Evolutionary conservation across 2,329 filamentous ascomycete species (phyloP).

Genomic region (Thielaviopsis euricoi): DNA sequence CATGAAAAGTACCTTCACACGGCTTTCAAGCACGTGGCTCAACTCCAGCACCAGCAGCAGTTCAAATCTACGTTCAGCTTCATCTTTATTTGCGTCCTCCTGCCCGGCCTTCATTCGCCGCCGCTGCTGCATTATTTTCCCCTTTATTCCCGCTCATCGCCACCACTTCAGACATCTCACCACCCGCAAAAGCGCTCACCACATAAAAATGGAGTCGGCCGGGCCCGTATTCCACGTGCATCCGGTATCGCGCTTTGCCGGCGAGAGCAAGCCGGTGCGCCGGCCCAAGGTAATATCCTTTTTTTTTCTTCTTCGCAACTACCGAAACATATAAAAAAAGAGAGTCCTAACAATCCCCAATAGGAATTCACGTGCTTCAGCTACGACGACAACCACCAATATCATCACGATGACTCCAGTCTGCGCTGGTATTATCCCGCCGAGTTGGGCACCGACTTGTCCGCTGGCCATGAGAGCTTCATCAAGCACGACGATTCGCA

Average conservation of each 20-base stretch:
- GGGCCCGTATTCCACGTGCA: conserved; percentile 40
- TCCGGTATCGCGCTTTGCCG: conserved; percentile 52
- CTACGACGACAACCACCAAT: conserved; percentile 69
- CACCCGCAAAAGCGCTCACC: background rate
- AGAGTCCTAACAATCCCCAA: background rate
- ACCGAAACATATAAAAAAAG: too few species aligned
- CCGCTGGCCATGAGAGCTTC: conserved; percentile 66
- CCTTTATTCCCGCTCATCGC: background rate
- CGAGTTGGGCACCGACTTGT: conserved; percentile 54
- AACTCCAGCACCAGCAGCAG: too few species aligned
- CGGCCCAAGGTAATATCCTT: conserved; percentile 55
- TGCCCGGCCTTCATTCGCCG: background rate
- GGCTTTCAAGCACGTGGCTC: too few species aligned
- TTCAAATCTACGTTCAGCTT: too few species aligned
- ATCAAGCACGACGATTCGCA: conserved; percentile 61
- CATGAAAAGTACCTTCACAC: too few species aligned
- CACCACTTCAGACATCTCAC: background rate
- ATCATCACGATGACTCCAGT: conserved; percentile 60
- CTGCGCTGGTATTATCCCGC: conserved; percentile 81
- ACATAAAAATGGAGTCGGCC: background rate
- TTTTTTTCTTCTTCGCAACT: too few species aligned
- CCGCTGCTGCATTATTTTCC: background rate
- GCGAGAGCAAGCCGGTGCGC: conserved; percentile 52
- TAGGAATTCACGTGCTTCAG: conserved; percentile 89
- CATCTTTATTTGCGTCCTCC: too few species aligned